Conservation (phyloP, 345 rosid genomes). For the Fremontodendron californicum region DNA sequence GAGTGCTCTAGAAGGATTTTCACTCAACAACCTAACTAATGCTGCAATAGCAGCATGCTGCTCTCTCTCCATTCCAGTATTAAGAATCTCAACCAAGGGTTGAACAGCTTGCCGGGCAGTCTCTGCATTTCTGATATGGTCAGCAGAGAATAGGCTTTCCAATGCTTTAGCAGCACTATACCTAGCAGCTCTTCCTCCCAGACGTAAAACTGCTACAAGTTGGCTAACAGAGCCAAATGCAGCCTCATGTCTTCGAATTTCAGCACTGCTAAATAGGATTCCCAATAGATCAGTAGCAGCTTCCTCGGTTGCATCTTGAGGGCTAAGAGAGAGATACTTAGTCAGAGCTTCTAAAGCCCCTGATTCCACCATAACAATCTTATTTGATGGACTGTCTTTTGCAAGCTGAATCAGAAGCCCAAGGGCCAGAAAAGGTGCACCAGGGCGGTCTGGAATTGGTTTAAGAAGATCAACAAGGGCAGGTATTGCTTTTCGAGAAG, state of each 20-base stretch:
- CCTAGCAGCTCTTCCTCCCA: constrained; percentile 98
- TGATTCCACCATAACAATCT: constrained; percentile 92
- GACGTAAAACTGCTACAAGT: constrained; percentile 91
- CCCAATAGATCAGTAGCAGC: constrained; percentile 97
- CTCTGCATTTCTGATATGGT: constrained; percentile 95
- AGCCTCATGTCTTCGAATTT: constrained; percentile 95
- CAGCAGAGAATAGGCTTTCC: constrained; percentile 94
- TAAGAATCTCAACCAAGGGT: constrained; percentile 97
- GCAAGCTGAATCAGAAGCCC: constrained; percentile 91
- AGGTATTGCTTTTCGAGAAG: constrained; percentile 96
- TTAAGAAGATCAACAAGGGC: constrained; percentile 95
- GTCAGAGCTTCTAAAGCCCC: constrained; percentile 95
- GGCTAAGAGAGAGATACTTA: constrained; percentile 96
- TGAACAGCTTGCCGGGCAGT: constrained; percentile 94
- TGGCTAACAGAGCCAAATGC: constrained; percentile 93
- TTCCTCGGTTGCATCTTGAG: constrained; percentile 97
- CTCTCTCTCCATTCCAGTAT: constrained; percentile 89
- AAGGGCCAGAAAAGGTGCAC: constrained; percentile 92
- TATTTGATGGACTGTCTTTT: constrained; percentile 82
- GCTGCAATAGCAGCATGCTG: constrained; percentile 99
- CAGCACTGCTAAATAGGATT: constrained; percentile 78
- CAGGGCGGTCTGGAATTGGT: constrained; percentile 99
- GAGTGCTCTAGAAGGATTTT: constrained; percentile 90
- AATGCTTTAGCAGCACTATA: constrained; percentile 95
- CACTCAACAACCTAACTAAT: constrained; percentile 87